Evolutionary conservation across 2,329 filamentous ascomycete genomes (phyloP).

Genomic region (Cryphonectria naterciae): DNA sequence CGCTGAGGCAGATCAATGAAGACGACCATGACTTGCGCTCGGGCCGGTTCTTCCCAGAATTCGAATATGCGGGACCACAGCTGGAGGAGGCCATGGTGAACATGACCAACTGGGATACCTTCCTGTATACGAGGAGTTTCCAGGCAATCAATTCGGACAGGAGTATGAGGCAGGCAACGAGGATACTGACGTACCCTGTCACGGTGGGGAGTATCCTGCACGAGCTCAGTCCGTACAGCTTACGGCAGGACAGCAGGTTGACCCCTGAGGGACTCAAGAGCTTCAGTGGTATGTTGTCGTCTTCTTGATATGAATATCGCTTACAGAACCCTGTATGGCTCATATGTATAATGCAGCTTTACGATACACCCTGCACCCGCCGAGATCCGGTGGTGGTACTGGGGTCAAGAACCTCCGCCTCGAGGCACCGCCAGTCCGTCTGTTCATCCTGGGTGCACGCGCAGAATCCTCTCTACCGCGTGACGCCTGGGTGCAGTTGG

Average conservation of each 20-base stretch:
- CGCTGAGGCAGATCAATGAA: conserved; percentile 90
- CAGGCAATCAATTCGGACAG: conserved; percentile 89
- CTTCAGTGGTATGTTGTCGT: conserved; percentile 71
- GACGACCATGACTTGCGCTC: conserved; percentile 95
- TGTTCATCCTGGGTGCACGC: conserved; percentile 92
- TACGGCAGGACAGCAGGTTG: conserved; percentile 74
- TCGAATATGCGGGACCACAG: conserved; percentile 85
- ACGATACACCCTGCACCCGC: conserved; percentile 91
- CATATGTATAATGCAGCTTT: conserved; percentile 61
- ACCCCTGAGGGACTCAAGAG: conserved; percentile 92
- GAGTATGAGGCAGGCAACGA: conserved; percentile 88
- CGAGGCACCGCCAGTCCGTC: conserved; percentile 82
- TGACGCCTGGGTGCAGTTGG: conserved; percentile 90
- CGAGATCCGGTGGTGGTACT: conserved; percentile 73
- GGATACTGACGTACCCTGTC: conserved; percentile 89
- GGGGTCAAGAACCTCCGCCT: conserved; percentile 80
- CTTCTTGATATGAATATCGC: conserved; percentile 1
- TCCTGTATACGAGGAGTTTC: conserved; percentile 90
- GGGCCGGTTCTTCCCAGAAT: conserved; percentile 90
- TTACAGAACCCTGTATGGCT: neutral
- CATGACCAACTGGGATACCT: conserved; percentile 98
- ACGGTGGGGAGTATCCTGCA: conserved; percentile 91
- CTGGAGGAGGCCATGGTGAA: conserved; percentile 93
- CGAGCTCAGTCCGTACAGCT: conserved; percentile 89
- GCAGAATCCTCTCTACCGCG: conserved; percentile 97